These are phyloP conservation scores for Heterobasidion parviporum DNA, from an alignment of 1,284 basidiomycete genomes.

Conservation along the genomic window DNA sequence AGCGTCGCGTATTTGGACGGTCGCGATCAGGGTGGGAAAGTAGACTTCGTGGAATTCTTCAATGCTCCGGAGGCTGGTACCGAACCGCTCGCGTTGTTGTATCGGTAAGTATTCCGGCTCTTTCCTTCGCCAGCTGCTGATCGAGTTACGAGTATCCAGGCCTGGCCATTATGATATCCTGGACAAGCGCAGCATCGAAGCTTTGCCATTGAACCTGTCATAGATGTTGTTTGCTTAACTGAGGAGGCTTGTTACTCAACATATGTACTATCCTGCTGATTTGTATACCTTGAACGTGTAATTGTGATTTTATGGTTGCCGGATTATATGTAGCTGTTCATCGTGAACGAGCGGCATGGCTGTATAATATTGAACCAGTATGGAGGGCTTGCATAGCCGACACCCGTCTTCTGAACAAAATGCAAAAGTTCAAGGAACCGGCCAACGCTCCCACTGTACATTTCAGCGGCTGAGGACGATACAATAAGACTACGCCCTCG, in stretches of 20 bases:
- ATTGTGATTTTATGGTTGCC: no score
- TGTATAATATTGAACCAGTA: background rate
- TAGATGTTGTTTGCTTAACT: background rate
- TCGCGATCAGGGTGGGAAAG: slow-evolving; percentile 33
- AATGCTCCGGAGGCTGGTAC: slow-evolving; percentile 31
- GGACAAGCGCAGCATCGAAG: slow-evolving; percentile 16
- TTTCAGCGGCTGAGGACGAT: slow-evolving; percentile 39
- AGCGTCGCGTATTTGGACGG: slow-evolving; percentile 78
- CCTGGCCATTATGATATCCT: slow-evolving; percentile 30
- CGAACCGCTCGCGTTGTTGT: slow-evolving; percentile 56
- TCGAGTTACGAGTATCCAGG: slow-evolving; percentile 11
- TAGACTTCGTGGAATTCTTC: slow-evolving; percentile 69
- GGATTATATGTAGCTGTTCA: no score
- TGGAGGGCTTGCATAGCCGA: no score
- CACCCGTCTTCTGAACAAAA: slow-evolving; percentile 30
- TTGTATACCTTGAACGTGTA: background rate
- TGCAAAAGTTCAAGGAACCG: slow-evolving; percentile 20
- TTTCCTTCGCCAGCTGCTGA: background rate
- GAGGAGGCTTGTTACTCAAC: no score
- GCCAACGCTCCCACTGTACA: background rate
- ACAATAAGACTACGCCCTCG: slow-evolving; percentile 58
- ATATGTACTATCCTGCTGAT: background rate
- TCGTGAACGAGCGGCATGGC: background rate
- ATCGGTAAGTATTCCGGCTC: slow-evolving; percentile 47
- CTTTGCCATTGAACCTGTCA: background rate